Base-by-base conservation (phyloP, 148 eudicot genomes). In the Vaccinium darrowii region DNA sequence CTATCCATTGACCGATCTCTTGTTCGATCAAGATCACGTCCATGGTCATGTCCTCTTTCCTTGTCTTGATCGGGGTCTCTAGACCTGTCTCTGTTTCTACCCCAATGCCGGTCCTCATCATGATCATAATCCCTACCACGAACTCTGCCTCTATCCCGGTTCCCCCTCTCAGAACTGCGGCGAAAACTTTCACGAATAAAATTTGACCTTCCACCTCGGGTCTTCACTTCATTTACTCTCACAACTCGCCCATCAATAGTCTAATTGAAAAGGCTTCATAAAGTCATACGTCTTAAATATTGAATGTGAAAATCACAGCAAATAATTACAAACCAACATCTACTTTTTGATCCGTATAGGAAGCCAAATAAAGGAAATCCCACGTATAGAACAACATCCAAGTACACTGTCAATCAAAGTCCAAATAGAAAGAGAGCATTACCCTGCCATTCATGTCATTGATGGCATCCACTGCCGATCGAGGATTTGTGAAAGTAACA, bases 401-500 rank as follows among this genome's bases (percentile, higher is more conserved):
- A 58, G 54, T 23, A 84, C 36, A 39, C 14, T 9, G n/a, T 60
- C 25, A 36, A 8, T 21, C 52, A 57, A 27, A 58, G 18, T 73
- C 58, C 69, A 36, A 30, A 79, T 4, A 56, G 72, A 67, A 23
- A 18, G 25, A 67, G 65, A 51, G 23, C 33, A 76, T 53, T 84
- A 84, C 86, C 83, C 86, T 84, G 67, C 97, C 97, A 88, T 96
- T 87, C 99, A 96, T 96, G 81, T 92, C 98, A 58, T 81, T 89
- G 81, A 96, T 96, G 88, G 99, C 98, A 89, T 93, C 93, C 79
- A 87, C 84, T 14, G 95, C 93, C 54, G 98, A 89, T 79, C 95
- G 92, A 27, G 98, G 95, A 89, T 93, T 96, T 72, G 90, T 93
- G 82, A 92, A 96, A 79, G 95, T 96, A 82, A 96, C 94, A 91